These are phyloP conservation scores for Aleurites moluccanus DNA, from an alignment of 441 rosid genomes.

Conservation along the genomic window DNA sequence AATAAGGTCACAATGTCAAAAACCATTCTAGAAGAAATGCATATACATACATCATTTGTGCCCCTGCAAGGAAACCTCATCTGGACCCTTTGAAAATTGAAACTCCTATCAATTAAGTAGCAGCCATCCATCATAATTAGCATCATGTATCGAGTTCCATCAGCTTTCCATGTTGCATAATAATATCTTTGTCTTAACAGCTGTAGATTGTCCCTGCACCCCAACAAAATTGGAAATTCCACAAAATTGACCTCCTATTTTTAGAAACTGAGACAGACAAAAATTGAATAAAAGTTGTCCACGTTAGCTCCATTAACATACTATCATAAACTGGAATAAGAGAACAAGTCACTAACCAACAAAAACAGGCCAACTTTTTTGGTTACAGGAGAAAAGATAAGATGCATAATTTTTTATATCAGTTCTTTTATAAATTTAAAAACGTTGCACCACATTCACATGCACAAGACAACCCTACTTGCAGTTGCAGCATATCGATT, in stretches of 20 bases:
- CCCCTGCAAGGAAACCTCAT: conserved; percentile 92
- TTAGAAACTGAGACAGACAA: conserved; percentile 5
- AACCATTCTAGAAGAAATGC: conserved; percentile 20
- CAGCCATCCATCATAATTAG: conserved; percentile 89
- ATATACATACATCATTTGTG: conserved; percentile 68
- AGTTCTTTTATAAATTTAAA: background rate
- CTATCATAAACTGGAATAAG: background rate
- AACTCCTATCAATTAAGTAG: conserved; percentile 84
- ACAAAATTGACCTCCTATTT: conserved; percentile 1
- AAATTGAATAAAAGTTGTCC: background rate
- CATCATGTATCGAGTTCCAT: conserved; percentile 99
- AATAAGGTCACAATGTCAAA: conserved; percentile 23
- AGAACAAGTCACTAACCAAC: background rate
- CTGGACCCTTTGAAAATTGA: conserved; percentile 90
- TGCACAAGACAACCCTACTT: background rate
- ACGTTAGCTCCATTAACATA: background rate
- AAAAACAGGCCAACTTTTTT: background rate
- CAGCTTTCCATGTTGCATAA: conserved; percentile 99
- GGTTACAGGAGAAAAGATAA: background rate
- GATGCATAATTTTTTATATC: background rate
- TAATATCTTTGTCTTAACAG: conserved; percentile 94
- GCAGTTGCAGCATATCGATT: background rate
- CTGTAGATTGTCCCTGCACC: conserved; percentile 86
- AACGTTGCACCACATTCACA: background rate
- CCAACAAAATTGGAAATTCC: conserved; percentile 15